A percentile compares a stretch with the other conserved stretches of the same genome.
Evolutionary conservation across 2,329 filamentous ascomycete genomes (phyloP).

Genomic region (Bisporella sp.): DNA sequence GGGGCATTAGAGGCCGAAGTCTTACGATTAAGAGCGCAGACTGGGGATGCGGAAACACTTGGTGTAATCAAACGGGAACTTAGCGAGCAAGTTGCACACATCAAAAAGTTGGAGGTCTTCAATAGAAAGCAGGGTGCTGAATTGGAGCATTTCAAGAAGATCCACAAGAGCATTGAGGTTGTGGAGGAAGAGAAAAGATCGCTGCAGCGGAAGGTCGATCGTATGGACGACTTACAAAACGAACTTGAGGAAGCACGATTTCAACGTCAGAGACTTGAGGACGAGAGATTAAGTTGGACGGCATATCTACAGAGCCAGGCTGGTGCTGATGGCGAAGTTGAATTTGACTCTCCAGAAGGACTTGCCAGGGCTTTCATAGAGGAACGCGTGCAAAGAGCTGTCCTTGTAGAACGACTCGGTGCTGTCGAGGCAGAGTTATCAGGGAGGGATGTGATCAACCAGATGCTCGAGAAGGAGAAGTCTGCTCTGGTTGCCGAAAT

Average conservation of each 20-base stretch:
- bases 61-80: constrained; percentile 81
- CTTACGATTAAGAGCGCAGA: constrained; percentile 75
- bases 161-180: constrained; percentile 82
- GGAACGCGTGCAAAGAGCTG: constrained; percentile 72
- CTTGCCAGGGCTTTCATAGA: constrained; percentile 79
- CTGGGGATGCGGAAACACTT: constrained; percentile 79
- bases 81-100: constrained; percentile 86
- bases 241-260: constrained; percentile 75
- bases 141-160: constrained; percentile 71
- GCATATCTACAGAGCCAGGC: constrained; percentile 70
- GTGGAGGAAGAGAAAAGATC: constrained; percentile 92
- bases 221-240: constrained; percentile 65
- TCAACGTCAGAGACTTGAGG: constrained; percentile 79
- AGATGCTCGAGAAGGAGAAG: constrained; percentile 64
- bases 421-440: constrained; percentile 69
- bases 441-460: constrained; percentile 71
- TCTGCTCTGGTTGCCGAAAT: constrained; percentile 57
- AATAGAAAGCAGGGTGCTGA: constrained; percentile 76
- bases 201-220: constrained; percentile 68
- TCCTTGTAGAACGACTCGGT: constrained; percentile 75
- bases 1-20: constrained; percentile 78
- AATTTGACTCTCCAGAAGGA: constrained; percentile 83
- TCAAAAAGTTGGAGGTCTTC: constrained; percentile 71
- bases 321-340: constrained; percentile 50
- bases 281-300: constrained; percentile 82